phyloP scores from a whole-genome alignment of 768 basidiomycete genomes.

The Mycena leptocephala region DNA sequence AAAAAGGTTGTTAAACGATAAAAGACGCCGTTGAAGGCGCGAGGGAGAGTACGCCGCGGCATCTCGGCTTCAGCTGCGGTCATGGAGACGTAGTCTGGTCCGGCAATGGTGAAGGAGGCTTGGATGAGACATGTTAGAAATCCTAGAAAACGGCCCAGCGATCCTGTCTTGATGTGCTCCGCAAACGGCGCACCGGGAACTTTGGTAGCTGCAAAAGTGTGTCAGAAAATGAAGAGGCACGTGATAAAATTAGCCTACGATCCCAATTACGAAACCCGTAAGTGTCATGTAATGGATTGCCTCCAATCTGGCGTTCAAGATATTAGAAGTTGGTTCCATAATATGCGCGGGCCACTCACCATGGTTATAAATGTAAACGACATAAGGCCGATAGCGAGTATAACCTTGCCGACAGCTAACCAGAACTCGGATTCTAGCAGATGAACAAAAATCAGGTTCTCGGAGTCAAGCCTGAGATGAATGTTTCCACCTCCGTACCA shows the following conservation, averaged over 20 bases:
- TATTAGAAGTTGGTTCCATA: background rate
- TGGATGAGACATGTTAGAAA: constrained; percentile 76
- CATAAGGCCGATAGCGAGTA: constrained; percentile 65
- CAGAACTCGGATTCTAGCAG: constrained; percentile 69
- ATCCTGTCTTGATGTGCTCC: constrained; percentile 69
- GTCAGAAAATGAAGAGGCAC: background rate
- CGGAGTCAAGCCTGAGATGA: background rate
- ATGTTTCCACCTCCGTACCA: constrained; percentile 62
- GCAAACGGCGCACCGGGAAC: constrained; percentile 69
- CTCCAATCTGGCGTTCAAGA: constrained; percentile 53
- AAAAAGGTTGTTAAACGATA: constrained; percentile 88
- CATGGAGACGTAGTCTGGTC: constrained; percentile 69
- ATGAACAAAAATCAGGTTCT: background rate
- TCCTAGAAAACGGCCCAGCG: constrained; percentile 73
- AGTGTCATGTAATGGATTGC: constrained; percentile 68
- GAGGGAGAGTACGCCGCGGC: constrained; percentile 80
- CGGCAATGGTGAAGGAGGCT: constrained; percentile 75
- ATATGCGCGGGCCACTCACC: constrained; percentile 39
- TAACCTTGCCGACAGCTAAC: constrained; percentile 67
- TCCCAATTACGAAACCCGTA: constrained; percentile 73
- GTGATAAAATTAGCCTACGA: constrained; percentile 47
- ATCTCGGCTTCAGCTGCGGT: constrained; percentile 82
- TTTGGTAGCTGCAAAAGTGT: constrained; percentile 53
- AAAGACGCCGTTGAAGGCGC: constrained; percentile 83
- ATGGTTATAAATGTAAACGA: constrained; percentile 72